Conservation (phyloP, 1,139 yeast genomes). For the Candida tetrigidarum region DNA sequence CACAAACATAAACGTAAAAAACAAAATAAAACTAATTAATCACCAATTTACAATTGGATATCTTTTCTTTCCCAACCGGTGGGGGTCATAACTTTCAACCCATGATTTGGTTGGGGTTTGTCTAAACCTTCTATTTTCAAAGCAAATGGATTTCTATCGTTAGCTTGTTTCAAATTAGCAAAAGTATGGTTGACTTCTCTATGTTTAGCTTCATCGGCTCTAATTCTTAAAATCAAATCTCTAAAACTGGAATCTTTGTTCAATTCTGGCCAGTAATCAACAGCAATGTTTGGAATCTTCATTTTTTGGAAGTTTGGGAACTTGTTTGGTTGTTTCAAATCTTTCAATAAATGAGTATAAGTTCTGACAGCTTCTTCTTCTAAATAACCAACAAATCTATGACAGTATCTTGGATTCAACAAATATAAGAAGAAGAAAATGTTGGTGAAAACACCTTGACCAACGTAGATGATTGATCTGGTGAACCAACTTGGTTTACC, state of each 20-base stretch:
- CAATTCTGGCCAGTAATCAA: constrained; percentile 63
- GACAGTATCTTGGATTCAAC: constrained; percentile 66
- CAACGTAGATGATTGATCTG: constrained; percentile 57
- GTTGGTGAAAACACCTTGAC: constrained; percentile 76
- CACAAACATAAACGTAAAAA: not conserved
- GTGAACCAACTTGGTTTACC: constrained; percentile 69
- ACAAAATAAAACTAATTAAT: not conserved
- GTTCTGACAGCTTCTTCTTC: constrained; percentile 85
- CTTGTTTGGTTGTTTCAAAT: constrained; percentile 55
- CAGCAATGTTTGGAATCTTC: constrained; percentile 60
- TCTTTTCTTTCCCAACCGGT: constrained; percentile 73
- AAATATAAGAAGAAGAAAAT: constrained; percentile 65
- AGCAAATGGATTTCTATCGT: constrained; percentile 74
- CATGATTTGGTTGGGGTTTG: constrained; percentile 60
- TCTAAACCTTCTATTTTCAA: constrained; percentile 39
- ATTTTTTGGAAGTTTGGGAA: constrained; percentile 52
- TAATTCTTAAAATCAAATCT: constrained; percentile 61
- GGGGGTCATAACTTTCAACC: constrained; percentile 49
- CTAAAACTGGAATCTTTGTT: constrained; percentile 54
- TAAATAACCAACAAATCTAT: constrained; percentile 76
- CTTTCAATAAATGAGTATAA: constrained; percentile 61
- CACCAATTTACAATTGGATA: constrained; percentile 18
- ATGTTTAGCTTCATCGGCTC: constrained; percentile 74
- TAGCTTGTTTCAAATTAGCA: constrained; percentile 59
- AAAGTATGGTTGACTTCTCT: constrained; percentile 79